Evolutionary conservation across 75 land plant genomes (phyloP).

Genomic region (Picea glauca): DNA sequence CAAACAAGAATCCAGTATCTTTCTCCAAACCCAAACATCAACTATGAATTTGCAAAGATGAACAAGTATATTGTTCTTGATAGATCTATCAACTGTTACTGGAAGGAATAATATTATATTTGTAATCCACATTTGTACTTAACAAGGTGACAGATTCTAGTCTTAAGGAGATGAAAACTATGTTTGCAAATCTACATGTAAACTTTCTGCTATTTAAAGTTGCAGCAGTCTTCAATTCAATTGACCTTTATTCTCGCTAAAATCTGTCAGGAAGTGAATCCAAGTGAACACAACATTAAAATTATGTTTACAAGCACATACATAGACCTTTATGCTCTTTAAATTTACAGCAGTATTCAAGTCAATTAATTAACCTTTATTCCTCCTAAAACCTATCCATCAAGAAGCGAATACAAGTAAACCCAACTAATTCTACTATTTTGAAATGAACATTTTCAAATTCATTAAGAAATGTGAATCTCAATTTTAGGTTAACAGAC

Average conservation of each 20-base stretch:
- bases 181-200: no score
- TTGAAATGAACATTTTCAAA: background rate
- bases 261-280: no score
- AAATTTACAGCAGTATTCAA: background rate
- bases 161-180: no score
- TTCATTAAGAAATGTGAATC: background rate
- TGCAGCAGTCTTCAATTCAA: no score
- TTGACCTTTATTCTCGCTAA: no score
- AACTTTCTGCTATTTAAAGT: no score
- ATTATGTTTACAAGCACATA: no score
- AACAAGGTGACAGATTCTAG: background rate
- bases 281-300: no score
- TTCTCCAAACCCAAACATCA: background rate
- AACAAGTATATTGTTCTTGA: background rate
- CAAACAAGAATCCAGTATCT: background rate
- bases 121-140: background rate
- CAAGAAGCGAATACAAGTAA: background rate
- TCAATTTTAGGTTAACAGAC: background rate
- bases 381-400: background rate
- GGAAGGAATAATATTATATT: background rate
- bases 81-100: background rate
- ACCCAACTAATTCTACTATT: background rate
- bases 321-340: background rate
- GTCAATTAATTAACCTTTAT: background rate
- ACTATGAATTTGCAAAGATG: background rate